Evolutionary conservation across 306 rosid species (phyloP), one percentile per base, ranked within the genome.

Genomic region (Prunus mume): DNA sequence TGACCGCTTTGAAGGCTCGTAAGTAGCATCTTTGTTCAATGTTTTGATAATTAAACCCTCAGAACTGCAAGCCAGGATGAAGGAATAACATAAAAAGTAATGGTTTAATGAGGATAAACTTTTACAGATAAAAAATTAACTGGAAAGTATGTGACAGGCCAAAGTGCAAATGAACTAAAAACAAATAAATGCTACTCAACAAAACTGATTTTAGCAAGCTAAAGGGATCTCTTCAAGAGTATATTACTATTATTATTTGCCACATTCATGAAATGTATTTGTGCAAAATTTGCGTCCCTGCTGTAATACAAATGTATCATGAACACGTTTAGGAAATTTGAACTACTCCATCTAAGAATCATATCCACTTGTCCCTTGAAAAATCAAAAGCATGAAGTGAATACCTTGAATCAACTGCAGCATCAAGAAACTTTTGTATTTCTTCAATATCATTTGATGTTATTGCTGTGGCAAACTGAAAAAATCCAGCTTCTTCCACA

Each of bases 11-110:
- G 97, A 84, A 81, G 99, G 97, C 85, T 95, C 99, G 63, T 95
- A 95, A 6, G 99, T 90, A 65, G 99, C 91, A 73, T 95, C 99
- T 78, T 87, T 89, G 69, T 81, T 52, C 78, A 95, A 72, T 56
- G 99, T 92, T 83, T 95, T 95, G 75, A 90, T 89, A 56, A 95
- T 95, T 69, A 92, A 85, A 69, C 99, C 99, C 84, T 94, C 98
- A 77, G 91, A 87, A 71, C 98, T 94, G 85, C 78, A 86, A 67
- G 77, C 64, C 65, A 82, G 78, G 80, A 83, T 82, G 47, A 77
- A 54, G 52, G 65, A 72, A 65, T 67, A 73, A 50, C n/a, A 24
- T 61, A 20, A 76, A 46, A 45, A 17, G 77, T 49, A 67, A 27
- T 66, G 28, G 27, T 34, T 70, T 47, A 24, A 68, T 63, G 32